These are phyloP conservation scores for Papiliotrema nemorosa DNA, from an alignment of 1,284 basidiomycete species.

Conservation along the genomic window DNA sequence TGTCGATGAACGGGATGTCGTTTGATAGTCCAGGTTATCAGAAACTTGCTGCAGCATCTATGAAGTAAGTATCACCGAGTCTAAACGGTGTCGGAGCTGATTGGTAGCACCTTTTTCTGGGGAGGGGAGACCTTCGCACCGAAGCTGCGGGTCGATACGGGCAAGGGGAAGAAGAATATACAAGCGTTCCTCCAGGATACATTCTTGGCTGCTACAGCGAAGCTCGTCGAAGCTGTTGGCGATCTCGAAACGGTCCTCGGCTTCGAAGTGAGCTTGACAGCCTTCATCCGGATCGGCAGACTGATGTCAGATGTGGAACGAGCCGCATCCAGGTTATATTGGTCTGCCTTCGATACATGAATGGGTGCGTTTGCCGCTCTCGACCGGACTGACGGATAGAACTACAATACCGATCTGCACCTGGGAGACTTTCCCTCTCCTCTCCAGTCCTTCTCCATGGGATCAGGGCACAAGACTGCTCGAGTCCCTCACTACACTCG, in stretches of 20 bases:
- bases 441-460: slow-evolving; percentile 78
- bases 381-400: slow-evolving; percentile 16
- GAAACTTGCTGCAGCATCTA: slow-evolving; percentile 80
- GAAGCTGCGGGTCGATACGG: slow-evolving; percentile 59
- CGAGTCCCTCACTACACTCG: slow-evolving; percentile 69
- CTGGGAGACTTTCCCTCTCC: slow-evolving; percentile 76
- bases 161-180: slow-evolving; percentile 56
- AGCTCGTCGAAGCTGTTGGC: slow-evolving; percentile 65
- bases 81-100: slow-evolving; percentile 28
- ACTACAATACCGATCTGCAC: slow-evolving; percentile 93
- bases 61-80: slow-evolving; percentile 61
- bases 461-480: slow-evolving; percentile 67
- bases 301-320: slow-evolving; percentile 64
- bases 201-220: slow-evolving; percentile 74
- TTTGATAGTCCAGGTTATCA: slow-evolving; percentile 61
- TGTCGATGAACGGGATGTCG: slow-evolving; percentile 8
- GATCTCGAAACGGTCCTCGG: slow-evolving; percentile 77
- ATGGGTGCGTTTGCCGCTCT: slow-evolving; percentile 54
- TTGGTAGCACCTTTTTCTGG: slow-evolving; percentile 72
- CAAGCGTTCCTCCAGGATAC: slow-evolving; percentile 80
- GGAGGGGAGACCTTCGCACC: slow-evolving; percentile 81
- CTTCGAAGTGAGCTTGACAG: slow-evolving; percentile 65
- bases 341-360: slow-evolving; percentile 73
- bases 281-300: not conserved
- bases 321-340: slow-evolving; percentile 91